Evolutionary conservation across 2,329 filamentous ascomycete species (phyloP).

Genomic region (Alternaria postmessia): DNA sequence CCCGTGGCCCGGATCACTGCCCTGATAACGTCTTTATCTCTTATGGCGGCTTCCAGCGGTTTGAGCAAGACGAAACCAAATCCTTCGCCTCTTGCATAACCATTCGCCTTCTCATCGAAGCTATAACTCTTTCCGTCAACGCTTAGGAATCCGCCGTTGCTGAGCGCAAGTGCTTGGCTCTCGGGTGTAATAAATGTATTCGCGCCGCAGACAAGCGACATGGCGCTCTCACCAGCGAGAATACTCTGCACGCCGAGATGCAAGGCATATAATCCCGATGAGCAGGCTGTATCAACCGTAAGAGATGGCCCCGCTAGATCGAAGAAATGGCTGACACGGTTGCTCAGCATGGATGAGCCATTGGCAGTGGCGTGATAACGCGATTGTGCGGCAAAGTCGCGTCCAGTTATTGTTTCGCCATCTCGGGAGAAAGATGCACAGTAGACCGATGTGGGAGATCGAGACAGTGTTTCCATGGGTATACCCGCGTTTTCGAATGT

Average conservation of each 20-base stretch:
- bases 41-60: conserved; percentile 1
- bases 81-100: conserved; percentile 70
- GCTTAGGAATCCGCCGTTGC: conserved; percentile 5
- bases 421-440: conserved; percentile 14
- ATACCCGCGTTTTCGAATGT: conserved; percentile 33
- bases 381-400: conserved; percentile 8
- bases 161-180: conserved; percentile 12
- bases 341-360: conserved; percentile 34
- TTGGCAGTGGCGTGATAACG: conserved; percentile 19
- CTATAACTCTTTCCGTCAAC: conserved; percentile 4
- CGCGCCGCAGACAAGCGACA: conserved; percentile 14
- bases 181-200: conserved; percentile 11
- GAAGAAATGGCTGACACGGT: conserved; percentile 30
- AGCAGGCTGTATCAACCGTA: conserved; percentile 36
- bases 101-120: conserved; percentile 55
- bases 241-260: conserved; percentile 34
- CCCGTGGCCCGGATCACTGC: conserved; percentile 32
- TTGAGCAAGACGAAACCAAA: conserved; percentile 64
- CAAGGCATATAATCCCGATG: conserved; percentile 25
- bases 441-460: conserved; percentile 22
- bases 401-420: conserved; percentile 5
- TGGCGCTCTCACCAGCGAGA: conserved; percentile 29
- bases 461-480: conserved; percentile 10
- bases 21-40: conserved; percentile 30
- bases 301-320: conserved; percentile 29